Percentiles rank a stretch among this genome's conserved stretches.
Evolutionary conservation across 1,284 basidiomycete species (phyloP).

Genomic region (Butyriboletus appendiculatus): DNA sequence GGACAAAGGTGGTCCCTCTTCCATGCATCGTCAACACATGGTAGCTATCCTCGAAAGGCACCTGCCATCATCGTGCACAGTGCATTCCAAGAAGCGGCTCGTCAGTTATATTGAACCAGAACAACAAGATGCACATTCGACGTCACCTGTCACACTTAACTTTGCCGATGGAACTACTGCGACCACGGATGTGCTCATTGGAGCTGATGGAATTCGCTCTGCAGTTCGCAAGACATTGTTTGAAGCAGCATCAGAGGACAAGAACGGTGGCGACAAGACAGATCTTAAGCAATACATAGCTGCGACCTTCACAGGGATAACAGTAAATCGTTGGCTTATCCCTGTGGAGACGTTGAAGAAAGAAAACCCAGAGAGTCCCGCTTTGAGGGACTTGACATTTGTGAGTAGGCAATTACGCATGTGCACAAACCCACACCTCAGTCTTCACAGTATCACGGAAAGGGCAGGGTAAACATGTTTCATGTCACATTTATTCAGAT

Average conservation of each 20-base stretch:
- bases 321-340: conserved; percentile 19
- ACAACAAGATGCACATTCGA: neutral
- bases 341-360: conserved; percentile 14
- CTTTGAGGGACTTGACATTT: conserved; percentile 2
- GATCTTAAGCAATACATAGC: conserved; percentile 19
- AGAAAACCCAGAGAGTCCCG: conserved; percentile 1
- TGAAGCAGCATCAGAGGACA: conserved; percentile 10
- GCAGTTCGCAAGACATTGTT: conserved; percentile 25
- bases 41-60: conserved; percentile 21
- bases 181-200: conserved; percentile 19
- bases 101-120: conserved; percentile 12
- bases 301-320: conserved; percentile 22
- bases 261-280: neutral
- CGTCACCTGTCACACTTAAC: conserved; percentile 7
- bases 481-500: neutral
- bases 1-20: conserved; percentile 6
- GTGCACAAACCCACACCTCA: neutral
- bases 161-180: conserved; percentile 24
- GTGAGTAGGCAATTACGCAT: conserved; percentile 7
- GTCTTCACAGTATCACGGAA: conserved; percentile 13
- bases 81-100: conserved; percentile 23
- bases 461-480: conserved; percentile 9
- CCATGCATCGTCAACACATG: conserved; percentile 28
- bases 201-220: conserved; percentile 24
- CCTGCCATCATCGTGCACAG: conserved; percentile 23